Evolutionary conservation across 805 yeast species (phyloP).

Genomic region (Danielozyma ontarioensis): DNA sequence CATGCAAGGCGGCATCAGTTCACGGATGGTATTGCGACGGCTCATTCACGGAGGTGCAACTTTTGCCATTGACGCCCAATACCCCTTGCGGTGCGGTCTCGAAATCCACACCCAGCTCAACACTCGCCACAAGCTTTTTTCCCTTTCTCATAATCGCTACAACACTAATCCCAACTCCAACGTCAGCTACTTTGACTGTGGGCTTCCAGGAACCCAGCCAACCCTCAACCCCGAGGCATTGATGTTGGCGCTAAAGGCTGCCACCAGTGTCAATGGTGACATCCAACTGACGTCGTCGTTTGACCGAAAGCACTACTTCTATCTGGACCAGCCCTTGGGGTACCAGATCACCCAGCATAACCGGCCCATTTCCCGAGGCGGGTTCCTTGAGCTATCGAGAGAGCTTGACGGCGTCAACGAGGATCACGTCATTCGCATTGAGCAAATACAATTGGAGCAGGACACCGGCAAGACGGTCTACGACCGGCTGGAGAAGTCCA

Average conservation of each 20-base stretch:
- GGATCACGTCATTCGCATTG: slow-evolving; percentile 51
- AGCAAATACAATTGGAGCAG: slow-evolving; percentile 88
- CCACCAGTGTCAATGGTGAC: slow-evolving; percentile 59
- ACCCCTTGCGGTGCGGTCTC: slow-evolving; percentile 69
- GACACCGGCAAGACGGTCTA: slow-evolving; percentile 85
- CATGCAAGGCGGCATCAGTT: no score
- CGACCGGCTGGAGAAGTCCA: slow-evolving; percentile 30
- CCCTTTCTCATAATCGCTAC: slow-evolving; percentile 47
- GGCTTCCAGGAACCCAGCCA: slow-evolving; percentile 93
- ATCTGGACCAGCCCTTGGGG: slow-evolving; percentile 94
- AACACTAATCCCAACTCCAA: slow-evolving; percentile 59
- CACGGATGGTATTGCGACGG: no score
- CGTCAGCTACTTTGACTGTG: slow-evolving; percentile 75
- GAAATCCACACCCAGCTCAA: slow-evolving; percentile 90
- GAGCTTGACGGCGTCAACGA: slow-evolving; percentile 50
- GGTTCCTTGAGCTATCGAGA: slow-evolving; percentile 44
- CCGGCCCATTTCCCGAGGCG: slow-evolving; percentile 71
- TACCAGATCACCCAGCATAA: slow-evolving; percentile 92
- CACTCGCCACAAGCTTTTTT: slow-evolving; percentile 72
- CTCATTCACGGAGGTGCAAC: no score
- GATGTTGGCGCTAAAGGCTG: slow-evolving; percentile 64
- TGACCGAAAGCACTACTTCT: slow-evolving; percentile 93
- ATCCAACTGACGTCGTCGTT: slow-evolving; percentile 59
- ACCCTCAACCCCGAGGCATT: slow-evolving; percentile 70
- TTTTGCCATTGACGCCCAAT: slow-evolving; percentile 14